These are phyloP conservation scores for Dictyostelium intermedium DNA, from an alignment of 78 protist species.

Conservation along the genomic window DNA sequence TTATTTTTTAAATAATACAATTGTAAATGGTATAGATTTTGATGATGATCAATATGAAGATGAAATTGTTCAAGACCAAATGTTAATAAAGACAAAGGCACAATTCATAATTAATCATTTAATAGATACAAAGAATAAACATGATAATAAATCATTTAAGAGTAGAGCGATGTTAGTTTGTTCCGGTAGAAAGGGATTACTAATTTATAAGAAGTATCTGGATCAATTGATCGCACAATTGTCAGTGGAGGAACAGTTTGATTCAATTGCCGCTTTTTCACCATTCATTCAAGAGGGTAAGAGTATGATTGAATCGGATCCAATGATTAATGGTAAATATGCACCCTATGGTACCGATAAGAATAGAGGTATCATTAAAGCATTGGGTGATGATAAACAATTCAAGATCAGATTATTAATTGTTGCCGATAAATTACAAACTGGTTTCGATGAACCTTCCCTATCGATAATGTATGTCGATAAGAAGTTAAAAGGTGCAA, in stretches of 20 bases:
- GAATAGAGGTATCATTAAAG: slow-evolving; percentile 50
- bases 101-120: slow-evolving; percentile 58
- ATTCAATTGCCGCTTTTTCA: slow-evolving; percentile 62
- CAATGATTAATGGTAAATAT: slow-evolving; percentile 60
- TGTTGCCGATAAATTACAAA: slow-evolving; percentile 77
- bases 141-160: slow-evolving; percentile 15
- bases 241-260: slow-evolving; percentile 36
- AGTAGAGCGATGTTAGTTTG: slow-evolving; percentile 60
- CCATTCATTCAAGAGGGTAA: slow-evolving; percentile 33
- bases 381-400: slow-evolving; percentile 33
- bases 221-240: slow-evolving; percentile 38
- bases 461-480: slow-evolving; percentile 68
- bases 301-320: slow-evolving; percentile 44
- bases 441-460: slow-evolving; percentile 81
- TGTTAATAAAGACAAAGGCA: slow-evolving; percentile 21
- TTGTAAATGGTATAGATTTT: background rate
- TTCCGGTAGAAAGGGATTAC: slow-evolving; percentile 56
- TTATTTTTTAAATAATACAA: background rate
- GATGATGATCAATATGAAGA: slow-evolving; percentile 15
- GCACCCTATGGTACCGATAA: slow-evolving; percentile 60
- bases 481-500: slow-evolving; percentile 68
- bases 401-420: slow-evolving; percentile 43
- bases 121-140: background rate
- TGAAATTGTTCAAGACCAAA: slow-evolving; percentile 24
- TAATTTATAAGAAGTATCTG: slow-evolving; percentile 29